Percentiles rank a stretch among this genome's conserved stretches.
Conservation (phyloP, 805 yeast species). For the Candida berthetii region DNA sequence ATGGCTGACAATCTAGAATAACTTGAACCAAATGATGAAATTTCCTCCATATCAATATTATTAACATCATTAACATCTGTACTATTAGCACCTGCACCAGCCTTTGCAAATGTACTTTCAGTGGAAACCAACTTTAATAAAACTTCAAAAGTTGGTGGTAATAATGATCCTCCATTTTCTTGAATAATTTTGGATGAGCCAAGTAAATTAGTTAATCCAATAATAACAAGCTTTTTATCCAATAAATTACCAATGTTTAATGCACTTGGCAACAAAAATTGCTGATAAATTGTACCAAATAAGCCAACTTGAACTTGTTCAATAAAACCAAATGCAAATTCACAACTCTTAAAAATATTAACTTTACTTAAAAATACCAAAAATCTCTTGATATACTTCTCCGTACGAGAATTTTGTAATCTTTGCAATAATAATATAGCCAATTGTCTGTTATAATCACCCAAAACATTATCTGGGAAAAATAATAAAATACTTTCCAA, state of each 20-base stretch:
- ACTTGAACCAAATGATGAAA: slow-evolving; percentile 79
- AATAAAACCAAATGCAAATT: slow-evolving; percentile 56
- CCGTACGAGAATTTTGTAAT: slow-evolving; percentile 76
- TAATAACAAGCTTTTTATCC: slow-evolving; percentile 47
- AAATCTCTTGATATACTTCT: slow-evolving; percentile 68
- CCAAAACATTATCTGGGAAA: slow-evolving; percentile 43
- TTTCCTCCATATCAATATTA: slow-evolving; percentile 55
- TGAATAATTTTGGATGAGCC: slow-evolving; percentile 24
- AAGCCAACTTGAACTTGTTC: slow-evolving; percentile 65
- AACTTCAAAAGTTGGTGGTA: slow-evolving; percentile 36
- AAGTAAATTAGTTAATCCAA: slow-evolving; percentile 45
- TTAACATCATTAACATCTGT: slow-evolving; percentile 32
- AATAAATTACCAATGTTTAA: slow-evolving; percentile 40
- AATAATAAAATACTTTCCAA: slow-evolving; percentile 60
- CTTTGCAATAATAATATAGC: slow-evolving; percentile 74
- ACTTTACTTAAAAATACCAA: slow-evolving; percentile 55
- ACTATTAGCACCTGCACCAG: slow-evolving; percentile 14
- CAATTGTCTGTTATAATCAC: slow-evolving; percentile 59
- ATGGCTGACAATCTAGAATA: slow-evolving; percentile 71
- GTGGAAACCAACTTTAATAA: slow-evolving; percentile 32
- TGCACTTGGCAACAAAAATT: slow-evolving; percentile 33
- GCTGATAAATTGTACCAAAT: slow-evolving; percentile 43
- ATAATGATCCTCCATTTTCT: slow-evolving; percentile 35
- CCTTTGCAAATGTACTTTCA: slow-evolving; percentile 25
- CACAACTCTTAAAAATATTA: slow-evolving; percentile 37